Base-by-base conservation (phyloP, 2,329 filamentous ascomycete genomes). In the Bipolaris cookei region DNA sequence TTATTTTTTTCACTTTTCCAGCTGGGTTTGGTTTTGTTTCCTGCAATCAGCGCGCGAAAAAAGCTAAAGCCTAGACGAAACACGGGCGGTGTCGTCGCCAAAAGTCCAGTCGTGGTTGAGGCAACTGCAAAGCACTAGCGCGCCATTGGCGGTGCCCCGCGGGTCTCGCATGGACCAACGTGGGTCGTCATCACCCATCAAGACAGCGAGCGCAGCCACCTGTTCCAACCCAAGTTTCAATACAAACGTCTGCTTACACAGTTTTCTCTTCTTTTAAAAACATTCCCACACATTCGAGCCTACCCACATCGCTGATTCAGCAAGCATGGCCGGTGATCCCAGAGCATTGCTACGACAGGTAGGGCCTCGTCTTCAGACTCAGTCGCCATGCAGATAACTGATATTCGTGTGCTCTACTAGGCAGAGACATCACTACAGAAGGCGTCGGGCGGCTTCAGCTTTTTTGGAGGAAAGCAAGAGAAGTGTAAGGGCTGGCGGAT, bases 381-480 rank as follows among this genome's bases (percentile, higher is more conserved):
- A 70, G 68, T 71, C 68, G 68, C 68, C 66, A 56, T 43, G 53
- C 59, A 58, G 56, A 65, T 61, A 66, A 66, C 64, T 63, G 64
- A 71, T 65, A 64, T 67, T 60, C 54, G 68, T 58, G 66, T 61
- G 51, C 56, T 49, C 56, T 49, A 60, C 65, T 75, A 97, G 93
- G 95, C 95, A 80, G 91, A 97, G 73, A 96, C 95, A 82, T 84
- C 88, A 50, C 85, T 90, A 23, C 80, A 88, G 68, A 83, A 89
- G 66, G 93, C 94, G 38, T 82, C 86, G 18, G 83, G 90, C 25
- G 93, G 93, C 69, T 97, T 97, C 80, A 91, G 88, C 76, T 88
- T 97, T 79, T 97, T 99, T 69, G 91, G 92, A 41, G 91, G 91
- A 43, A 86, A 88, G 56, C 85, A 90, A 70, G 92, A 97, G 63